Percentiles rank a stretch among this genome's conserved stretches.
phyloP scores from a whole-genome alignment of 495 filamentous ascomycete species.

The Achaetomiella virescens region DNA sequence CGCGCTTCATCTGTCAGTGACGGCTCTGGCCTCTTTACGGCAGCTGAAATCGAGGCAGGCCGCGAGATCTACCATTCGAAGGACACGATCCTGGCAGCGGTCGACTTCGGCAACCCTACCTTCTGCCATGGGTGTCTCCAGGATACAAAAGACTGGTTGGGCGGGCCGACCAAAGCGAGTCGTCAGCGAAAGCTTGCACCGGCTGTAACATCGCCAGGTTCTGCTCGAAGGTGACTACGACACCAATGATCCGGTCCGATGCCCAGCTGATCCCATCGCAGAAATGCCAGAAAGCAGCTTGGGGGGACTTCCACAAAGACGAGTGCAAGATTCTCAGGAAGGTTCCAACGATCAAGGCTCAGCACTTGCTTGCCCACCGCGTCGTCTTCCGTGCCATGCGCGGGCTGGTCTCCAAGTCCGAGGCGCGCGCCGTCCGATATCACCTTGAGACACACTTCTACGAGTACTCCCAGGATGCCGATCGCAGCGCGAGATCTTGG shows the following conservation, averaged over 20 bases:
- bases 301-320: slow-evolving; percentile 20
- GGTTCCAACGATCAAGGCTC: slow-evolving; percentile 9
- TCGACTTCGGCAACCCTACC: neutral
- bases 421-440: slow-evolving; percentile 5
- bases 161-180: neutral
- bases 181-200: slow-evolving; percentile 47
- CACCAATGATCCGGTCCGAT: neutral
- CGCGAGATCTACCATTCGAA: slow-evolving; percentile 22
- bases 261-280: neutral
- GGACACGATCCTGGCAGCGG: slow-evolving; percentile 6
- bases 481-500: slow-evolving; percentile 10
- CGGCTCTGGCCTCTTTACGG: slow-evolving; percentile 22
- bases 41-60: slow-evolving; percentile 1
- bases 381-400: slow-evolving; percentile 13
- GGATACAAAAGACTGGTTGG: neutral
- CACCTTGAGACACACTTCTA: slow-evolving; percentile 19
- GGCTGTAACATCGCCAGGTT: slow-evolving; percentile 59
- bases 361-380: slow-evolving; percentile 13
- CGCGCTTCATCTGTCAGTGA: slow-evolving; percentile 8
- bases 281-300: slow-evolving; percentile 23
- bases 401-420: slow-evolving; percentile 4
- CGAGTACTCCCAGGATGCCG: slow-evolving; percentile 7
- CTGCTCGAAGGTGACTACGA: slow-evolving; percentile 52
- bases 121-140: slow-evolving; percentile 21
- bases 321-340: slow-evolving; percentile 21